phyloP scores from a whole-genome alignment of 129 eudicot genomes.

The Pulicaria dysenterica region DNA sequence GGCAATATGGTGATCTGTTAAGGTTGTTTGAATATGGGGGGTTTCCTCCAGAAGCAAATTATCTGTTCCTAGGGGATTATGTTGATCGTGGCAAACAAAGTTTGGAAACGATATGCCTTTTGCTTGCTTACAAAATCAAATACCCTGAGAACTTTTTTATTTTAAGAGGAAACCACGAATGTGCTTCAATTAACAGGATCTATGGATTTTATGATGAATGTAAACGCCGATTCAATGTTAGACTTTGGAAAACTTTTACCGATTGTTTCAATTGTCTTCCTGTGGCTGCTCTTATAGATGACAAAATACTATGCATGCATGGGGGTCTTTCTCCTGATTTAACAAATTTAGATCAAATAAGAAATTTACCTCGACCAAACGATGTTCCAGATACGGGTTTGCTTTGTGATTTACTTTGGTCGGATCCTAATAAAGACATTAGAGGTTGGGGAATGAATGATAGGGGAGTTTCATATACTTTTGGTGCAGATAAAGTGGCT shows the following conservation, averaged over 20 bases:
- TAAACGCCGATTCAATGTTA: constrained; percentile 72
- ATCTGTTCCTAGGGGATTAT: constrained; percentile 72
- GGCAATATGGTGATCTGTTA: constrained; percentile 76
- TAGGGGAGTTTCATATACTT: constrained; percentile 70
- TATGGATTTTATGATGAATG: constrained; percentile 83
- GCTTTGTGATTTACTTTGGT: constrained; percentile 79
- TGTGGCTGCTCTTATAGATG: constrained; percentile 76
- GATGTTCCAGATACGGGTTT: constrained; percentile 79
- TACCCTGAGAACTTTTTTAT: constrained; percentile 75
- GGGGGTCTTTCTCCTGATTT: constrained; percentile 82
- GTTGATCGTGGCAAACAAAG: constrained; percentile 81
- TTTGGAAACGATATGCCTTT: constrained; percentile 69
- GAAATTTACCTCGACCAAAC: constrained; percentile 64
- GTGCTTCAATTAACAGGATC: constrained; percentile 78
- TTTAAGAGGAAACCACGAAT: constrained; percentile 73
- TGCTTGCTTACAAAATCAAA: constrained; percentile 72
- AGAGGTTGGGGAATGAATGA: constrained; percentile 85
- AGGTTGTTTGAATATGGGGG: constrained; percentile 83
- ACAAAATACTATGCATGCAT: constrained; percentile 78
- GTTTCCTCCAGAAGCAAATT: constrained; percentile 75
- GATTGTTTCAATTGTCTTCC: constrained; percentile 83
- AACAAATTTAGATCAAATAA: constrained; percentile 64
- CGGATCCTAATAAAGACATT: constrained; percentile 64
- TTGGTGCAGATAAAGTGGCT: constrained; percentile 71
- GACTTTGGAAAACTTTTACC: constrained; percentile 69